These are phyloP conservation scores for Cryphonectria japonica DNA, from an alignment of 2,329 filamentous ascomycete genomes.

Conservation along the genomic window DNA sequence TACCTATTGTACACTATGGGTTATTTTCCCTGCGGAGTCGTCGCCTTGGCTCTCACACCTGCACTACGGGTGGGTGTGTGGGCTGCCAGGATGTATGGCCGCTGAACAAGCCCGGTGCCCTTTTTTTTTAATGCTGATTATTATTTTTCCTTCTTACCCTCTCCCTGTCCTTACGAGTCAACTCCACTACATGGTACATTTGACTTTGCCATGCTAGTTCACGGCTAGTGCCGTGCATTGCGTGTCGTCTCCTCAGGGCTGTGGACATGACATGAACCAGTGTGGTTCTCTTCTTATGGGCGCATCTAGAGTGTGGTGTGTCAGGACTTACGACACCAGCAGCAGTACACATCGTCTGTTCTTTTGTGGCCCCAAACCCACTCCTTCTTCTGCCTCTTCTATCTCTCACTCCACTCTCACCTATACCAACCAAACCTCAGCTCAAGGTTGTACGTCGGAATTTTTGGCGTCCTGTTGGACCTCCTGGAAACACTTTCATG, in stretches of 20 bases:
- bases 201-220: conserved; percentile 9
- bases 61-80: not conserved
- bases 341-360: conserved; percentile 19
- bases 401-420: not conserved
- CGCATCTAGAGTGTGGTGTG: conserved; percentile 27
- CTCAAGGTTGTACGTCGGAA: not conserved
- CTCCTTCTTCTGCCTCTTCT: not conserved
- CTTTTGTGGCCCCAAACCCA: conserved; percentile 29
- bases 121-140: not conserved
- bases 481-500: conserved; percentile 16
- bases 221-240: conserved; percentile 20
- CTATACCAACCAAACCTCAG: not conserved
- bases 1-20: conserved; percentile 1
- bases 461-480: not conserved
- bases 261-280: conserved; percentile 5
- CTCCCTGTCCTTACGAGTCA: conserved; percentile 13
- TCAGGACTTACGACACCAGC: conserved; percentile 31
- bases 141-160: conserved; percentile 14
- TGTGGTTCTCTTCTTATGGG: conserved; percentile 23
- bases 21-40: not conserved
- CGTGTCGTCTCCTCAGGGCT: conserved; percentile 20
- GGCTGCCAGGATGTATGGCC: not conserved
- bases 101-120: not conserved
- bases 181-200: not conserved
- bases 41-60: not conserved